Base-by-base conservation (phyloP, 2,329 filamentous ascomycete species). In the Trichoderma hamatum region DNA sequence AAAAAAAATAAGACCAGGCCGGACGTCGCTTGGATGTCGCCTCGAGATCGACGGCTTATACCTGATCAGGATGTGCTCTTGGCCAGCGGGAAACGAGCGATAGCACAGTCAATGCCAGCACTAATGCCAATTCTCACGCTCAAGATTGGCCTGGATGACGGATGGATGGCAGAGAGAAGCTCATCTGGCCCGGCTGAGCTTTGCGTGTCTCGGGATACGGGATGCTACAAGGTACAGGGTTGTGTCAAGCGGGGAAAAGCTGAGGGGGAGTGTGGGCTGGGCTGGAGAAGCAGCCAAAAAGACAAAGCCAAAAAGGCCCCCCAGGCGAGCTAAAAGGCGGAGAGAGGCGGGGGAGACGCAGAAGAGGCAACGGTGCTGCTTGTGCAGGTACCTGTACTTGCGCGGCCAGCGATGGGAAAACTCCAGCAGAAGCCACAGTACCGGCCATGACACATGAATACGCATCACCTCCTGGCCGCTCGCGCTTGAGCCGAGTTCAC, bases 201-300 rank as follows among this genome's bases (percentile, higher is more conserved):
- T 43, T 55, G 21, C 39, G 49, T 24, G 46, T 64, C 46, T 30
- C 54, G 34, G 64, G 52, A 19, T 36, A 24, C 54, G 36, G 34
- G 26, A 52, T 49, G 51, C 34, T 54, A 56, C 30, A 43, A 28
- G 51, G 49, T 46, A 36, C 28, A 51, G 54, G 36, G 64, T 59
- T 55, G 34, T 30, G 64, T 19, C 64, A 60, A 60, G 64, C 64
- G 67, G 67, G 61, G 67, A 69, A 61, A 68, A 59, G 54, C 58
- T 61, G 67, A 65, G 62, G 68, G 61, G 61, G 43, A 66, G 67
- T n/a, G 34, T 30, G 52, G 62, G 26, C n/a, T 28, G 46, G 21
- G 60, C 60, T 34, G 28, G 60, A 52, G 43, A 63, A 26, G 32
- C 56, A 39, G 56, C 56, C 34, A 59, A 43, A 58, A 59, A 43